These are phyloP conservation scores for Straminergon stramineum DNA, from an alignment of 225 moss, liverwort and hornwort genomes.

Conservation along the genomic window DNA sequence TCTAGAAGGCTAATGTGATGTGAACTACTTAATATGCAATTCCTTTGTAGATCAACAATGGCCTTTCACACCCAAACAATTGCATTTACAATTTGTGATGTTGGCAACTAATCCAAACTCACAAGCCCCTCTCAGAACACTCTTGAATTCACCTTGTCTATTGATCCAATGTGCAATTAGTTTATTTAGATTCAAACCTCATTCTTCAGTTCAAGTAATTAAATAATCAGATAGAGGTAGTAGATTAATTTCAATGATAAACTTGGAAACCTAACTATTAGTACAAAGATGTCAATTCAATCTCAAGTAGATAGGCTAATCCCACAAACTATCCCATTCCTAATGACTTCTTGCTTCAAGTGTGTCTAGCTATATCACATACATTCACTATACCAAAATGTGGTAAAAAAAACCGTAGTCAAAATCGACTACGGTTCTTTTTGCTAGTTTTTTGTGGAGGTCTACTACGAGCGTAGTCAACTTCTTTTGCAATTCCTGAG, in stretches of 20 bases:
- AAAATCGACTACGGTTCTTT: no score
- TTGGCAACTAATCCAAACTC: constrained; percentile 22
- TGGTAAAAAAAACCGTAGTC: no score
- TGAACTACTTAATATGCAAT: background rate
- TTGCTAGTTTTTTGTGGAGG: no score
- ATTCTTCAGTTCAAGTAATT: background rate
- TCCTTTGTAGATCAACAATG: constrained; percentile 1
- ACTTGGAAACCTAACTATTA: no score
- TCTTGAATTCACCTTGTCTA: background rate
- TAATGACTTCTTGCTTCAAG: no score
- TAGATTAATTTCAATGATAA: background rate
- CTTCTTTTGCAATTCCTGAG: no score
- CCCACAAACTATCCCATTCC: background rate
- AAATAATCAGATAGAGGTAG: background rate
- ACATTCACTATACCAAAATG: no score
- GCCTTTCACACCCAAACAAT: background rate
- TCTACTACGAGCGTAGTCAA: no score
- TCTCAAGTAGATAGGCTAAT: background rate
- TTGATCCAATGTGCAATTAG: background rate
- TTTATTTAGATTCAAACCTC: background rate
- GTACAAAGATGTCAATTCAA: background rate
- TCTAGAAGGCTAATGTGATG: background rate
- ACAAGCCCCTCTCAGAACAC: background rate
- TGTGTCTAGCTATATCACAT: background rate
- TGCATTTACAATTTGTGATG: constrained; percentile 39